Conservation (phyloP, 345 rosid species). For the Salix viminalis region DNA sequence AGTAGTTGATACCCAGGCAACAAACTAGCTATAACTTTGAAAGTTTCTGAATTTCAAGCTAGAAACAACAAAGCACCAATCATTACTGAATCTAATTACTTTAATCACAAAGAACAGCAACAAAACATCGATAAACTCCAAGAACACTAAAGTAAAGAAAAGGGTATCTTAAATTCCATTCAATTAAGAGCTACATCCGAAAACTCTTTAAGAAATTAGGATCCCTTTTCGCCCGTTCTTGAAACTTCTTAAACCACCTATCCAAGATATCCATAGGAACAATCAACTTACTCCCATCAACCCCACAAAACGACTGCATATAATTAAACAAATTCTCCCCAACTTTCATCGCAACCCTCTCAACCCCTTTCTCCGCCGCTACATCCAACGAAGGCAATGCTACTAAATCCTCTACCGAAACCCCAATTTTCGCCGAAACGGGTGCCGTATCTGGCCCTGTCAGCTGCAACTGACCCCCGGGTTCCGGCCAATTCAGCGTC, state of each 20-base stretch:
- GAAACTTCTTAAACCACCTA: conserved; percentile 96
- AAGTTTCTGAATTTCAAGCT: not conserved
- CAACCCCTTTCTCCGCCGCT: conserved; percentile 64
- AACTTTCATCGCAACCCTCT: conserved; percentile 82
- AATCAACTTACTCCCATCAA: conserved; percentile 73
- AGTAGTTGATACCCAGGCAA: too few relatives aligned
- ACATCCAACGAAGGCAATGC: conserved; percentile 71
- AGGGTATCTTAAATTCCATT: not conserved
- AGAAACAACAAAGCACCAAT: not conserved
- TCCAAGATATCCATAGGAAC: conserved; percentile 96
- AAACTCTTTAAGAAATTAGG: conserved; percentile 77
- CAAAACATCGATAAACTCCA: not conserved
- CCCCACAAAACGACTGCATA: conserved; percentile 97
- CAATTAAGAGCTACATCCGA: conserved; percentile 36
- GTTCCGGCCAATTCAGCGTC: conserved; percentile 83
- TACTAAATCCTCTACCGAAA: conserved; percentile 71
- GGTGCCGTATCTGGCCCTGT: conserved; percentile 58
- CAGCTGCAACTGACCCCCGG: conserved; percentile 61
- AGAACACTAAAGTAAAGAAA: not conserved
- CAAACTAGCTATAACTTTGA: too few relatives aligned
- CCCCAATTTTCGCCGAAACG: conserved; percentile 74
- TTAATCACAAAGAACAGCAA: not conserved
- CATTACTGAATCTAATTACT: not conserved
- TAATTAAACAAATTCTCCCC: conserved; percentile 93
- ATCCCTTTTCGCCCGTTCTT: conserved; percentile 85